Conservation (phyloP, 2,329 filamentous ascomycete genomes). For the Stemphylium vesicarium region DNA sequence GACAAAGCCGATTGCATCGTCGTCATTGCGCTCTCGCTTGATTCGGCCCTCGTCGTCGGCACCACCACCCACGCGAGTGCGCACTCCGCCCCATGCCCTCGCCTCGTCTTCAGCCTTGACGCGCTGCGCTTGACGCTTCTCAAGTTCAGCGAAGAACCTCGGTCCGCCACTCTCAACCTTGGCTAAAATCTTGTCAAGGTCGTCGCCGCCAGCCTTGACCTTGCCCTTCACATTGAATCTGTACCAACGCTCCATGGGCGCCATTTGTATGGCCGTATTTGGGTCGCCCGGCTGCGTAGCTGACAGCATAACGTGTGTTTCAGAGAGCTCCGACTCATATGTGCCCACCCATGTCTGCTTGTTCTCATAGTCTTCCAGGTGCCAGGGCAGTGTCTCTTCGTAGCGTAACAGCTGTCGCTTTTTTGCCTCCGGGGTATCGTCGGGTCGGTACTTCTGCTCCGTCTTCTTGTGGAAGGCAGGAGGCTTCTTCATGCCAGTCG, state of each 20-base stretch:
- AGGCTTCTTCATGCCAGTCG: conserved; percentile 73
- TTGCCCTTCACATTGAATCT: conserved; percentile 78
- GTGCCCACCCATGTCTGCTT: conserved; percentile 93
- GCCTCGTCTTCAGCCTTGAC: conserved; percentile 47
- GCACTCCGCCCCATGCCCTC: conserved; percentile 26
- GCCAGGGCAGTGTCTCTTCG: conserved; percentile 95
- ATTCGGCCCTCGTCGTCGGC: conserved; percentile 49
- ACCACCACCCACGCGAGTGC: conserved; percentile 42
- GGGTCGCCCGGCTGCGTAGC: conserved; percentile 67
- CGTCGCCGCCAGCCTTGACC: conserved; percentile 81
- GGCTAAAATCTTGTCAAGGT: conserved; percentile 83
- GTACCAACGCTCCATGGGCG: conserved; percentile 96
- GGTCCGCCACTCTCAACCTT: conserved; percentile 76
- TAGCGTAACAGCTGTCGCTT: conserved; percentile 72
- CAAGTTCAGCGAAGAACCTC: conserved; percentile 69
- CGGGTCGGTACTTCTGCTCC: conserved; percentile 83
- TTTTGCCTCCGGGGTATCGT: conserved; percentile 76
- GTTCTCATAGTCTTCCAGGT: conserved; percentile 93
- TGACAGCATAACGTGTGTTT: conserved; percentile 74
- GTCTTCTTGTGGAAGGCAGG: conserved; percentile 76
- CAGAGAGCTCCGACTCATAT: conserved; percentile 87
- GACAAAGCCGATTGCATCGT: conserved; percentile 49
- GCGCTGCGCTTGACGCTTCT: conserved; percentile 57
- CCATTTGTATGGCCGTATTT: conserved; percentile 71
- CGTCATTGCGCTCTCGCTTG: conserved; percentile 47